A percentile compares a stretch with the other conserved stretches of the same genome.
Evolutionary conservation across 306 rosid species (phyloP).

Genomic region (Sophora flavescens): DNA sequence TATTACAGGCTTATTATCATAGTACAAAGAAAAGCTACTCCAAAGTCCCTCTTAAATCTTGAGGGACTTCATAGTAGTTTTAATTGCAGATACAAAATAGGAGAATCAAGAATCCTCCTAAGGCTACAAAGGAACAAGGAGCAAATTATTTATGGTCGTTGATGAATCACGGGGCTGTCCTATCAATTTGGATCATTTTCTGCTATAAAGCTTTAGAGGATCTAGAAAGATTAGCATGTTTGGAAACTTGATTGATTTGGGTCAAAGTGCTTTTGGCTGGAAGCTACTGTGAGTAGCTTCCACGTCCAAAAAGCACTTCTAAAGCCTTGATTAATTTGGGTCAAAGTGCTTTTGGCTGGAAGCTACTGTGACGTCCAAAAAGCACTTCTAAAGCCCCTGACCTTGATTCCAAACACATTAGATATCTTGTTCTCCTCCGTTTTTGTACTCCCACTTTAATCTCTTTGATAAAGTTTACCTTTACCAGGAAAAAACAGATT

Average conservation of each 20-base stretch:
- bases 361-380: too few species aligned
- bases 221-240: too few species aligned
- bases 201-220: background rate
- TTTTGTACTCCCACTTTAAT: constrained; percentile 1
- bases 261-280: too few species aligned
- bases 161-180: background rate
- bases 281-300: too few species aligned
- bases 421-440: background rate
- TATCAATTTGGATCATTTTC: constrained; percentile 19
- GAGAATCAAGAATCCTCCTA: constrained; percentile 12
- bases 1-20: background rate
- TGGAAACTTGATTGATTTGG: too few species aligned
- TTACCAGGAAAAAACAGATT: background rate
- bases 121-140: constrained; percentile 8
- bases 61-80: background rate
- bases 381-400: too few species aligned
- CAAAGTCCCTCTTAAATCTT: background rate
- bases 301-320: too few species aligned
- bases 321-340: too few species aligned
- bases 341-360: too few species aligned
- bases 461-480: constrained; percentile 17
- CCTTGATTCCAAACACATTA: too few species aligned
- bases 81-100: background rate
- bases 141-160: background rate
- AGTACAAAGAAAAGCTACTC: background rate